phyloP scores from a whole-genome alignment of 2,329 filamentous ascomycete genomes.

The Calonectria crousiana region DNA sequence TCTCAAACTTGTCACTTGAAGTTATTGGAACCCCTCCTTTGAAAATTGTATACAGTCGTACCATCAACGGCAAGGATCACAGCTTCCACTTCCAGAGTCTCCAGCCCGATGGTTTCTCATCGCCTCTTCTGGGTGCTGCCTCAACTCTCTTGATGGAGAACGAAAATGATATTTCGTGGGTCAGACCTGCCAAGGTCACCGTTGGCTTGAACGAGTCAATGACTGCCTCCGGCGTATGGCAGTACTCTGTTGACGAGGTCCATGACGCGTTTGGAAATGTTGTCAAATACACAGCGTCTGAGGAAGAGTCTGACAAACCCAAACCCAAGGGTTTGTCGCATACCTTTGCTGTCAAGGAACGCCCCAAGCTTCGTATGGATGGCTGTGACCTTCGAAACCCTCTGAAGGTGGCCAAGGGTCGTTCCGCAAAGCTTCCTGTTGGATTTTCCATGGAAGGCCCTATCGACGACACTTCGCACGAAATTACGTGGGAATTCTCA shows the following conservation, averaged over 20 bases:
- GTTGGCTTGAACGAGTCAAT: slow-evolving; percentile 94
- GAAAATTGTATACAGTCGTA: slow-evolving; percentile 91
- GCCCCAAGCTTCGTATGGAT: slow-evolving; percentile 78
- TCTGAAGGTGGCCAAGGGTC: slow-evolving; percentile 84
- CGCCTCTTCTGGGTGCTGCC: slow-evolving; percentile 77
- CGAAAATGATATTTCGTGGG: slow-evolving; percentile 83
- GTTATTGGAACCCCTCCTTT: slow-evolving; percentile 91
- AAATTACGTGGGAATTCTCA: slow-evolving; percentile 85
- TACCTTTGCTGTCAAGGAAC: slow-evolving; percentile 86
- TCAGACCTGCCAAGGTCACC: slow-evolving; percentile 77
- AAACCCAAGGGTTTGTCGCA: slow-evolving; percentile 77
- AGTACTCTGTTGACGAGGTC: slow-evolving; percentile 92
- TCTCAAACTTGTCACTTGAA: slow-evolving; percentile 86
- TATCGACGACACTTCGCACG: slow-evolving; percentile 73
- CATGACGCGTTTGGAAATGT: slow-evolving; percentile 91
- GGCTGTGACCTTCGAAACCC: slow-evolving; percentile 85
- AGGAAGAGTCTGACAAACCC: slow-evolving; percentile 77
- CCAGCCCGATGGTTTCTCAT: slow-evolving; percentile 87
- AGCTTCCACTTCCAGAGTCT: slow-evolving; percentile 94
- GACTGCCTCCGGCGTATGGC: slow-evolving; percentile 82
- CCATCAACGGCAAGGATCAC: slow-evolving; percentile 84
- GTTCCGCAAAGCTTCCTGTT: slow-evolving; percentile 76
- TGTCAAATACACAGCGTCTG: slow-evolving; percentile 76
- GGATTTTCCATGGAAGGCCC: slow-evolving; percentile 74
- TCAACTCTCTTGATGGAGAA: slow-evolving; percentile 71